A percentile compares a stretch with the other conserved stretches of the same genome.
Evolutionary conservation across 164 flowering plant genomes (phyloP).

Genomic region (Cinnamomum micranthum): DNA sequence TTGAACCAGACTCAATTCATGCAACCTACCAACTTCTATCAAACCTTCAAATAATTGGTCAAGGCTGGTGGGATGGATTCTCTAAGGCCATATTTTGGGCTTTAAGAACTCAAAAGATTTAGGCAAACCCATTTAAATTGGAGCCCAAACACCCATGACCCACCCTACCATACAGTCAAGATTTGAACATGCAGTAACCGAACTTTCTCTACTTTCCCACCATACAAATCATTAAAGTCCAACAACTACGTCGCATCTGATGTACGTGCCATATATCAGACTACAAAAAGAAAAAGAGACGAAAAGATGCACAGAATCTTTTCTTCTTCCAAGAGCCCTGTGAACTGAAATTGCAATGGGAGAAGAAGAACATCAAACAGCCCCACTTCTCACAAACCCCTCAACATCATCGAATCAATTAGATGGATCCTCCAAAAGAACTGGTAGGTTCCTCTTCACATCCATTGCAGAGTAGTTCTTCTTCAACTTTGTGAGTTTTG

Average conservation of each 20-base stretch:
- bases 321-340: background rate
- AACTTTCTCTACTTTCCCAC: background rate
- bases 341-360: slow-evolving; percentile 11
- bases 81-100: no score
- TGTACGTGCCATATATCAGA: background rate
- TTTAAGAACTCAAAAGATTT: no score
- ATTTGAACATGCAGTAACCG: background rate
- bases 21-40: no score
- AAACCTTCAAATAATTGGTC: no score
- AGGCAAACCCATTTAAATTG: no score
- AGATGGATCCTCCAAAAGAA: slow-evolving; percentile 17
- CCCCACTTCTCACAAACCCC: slow-evolving; percentile 17
- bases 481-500: background rate
- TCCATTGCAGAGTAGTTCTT: background rate
- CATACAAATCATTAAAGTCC: background rate
- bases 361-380: slow-evolving; percentile 21
- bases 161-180: background rate
- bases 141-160: no score
- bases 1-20: no score
- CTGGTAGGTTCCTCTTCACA: slow-evolving; percentile 19
- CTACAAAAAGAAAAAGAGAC: no score
- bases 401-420: slow-evolving; percentile 10
- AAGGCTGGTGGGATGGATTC: no score
- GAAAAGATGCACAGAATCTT: no score
- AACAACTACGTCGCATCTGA: background rate